Conservation (phyloP, 106 monocot species). For the Agapanthus africanus region DNA sequence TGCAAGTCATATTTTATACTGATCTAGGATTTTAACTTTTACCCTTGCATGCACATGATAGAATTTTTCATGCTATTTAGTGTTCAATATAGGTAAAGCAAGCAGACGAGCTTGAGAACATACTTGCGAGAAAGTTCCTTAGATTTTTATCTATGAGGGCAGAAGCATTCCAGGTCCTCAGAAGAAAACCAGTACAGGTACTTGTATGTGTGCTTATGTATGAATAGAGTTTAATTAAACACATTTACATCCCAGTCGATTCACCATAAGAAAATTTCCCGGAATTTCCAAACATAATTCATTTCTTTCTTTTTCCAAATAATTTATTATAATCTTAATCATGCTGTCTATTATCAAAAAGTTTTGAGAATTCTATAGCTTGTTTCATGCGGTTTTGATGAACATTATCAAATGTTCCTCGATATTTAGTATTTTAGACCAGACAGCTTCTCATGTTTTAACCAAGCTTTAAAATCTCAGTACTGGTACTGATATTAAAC, state of each 20-base stretch:
- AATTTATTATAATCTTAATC: background rate
- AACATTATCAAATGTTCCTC: no score
- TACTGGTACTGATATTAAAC: no score
- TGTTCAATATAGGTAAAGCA: constrained; percentile 69
- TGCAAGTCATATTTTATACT: background rate
- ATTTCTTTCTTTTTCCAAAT: background rate
- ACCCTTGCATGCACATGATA: background rate
- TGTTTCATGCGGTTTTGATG: no score
- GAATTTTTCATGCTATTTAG: background rate
- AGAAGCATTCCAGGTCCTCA: constrained; percentile 94
- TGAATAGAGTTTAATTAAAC: background rate
- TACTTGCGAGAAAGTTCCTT: constrained; percentile 91
- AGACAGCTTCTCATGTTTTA: no score
- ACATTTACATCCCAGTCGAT: background rate
- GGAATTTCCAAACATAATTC: background rate
- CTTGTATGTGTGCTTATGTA: background rate
- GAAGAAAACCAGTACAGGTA: constrained; percentile 98
- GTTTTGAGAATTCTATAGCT: background rate
- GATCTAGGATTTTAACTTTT: background rate
- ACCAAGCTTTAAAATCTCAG: no score
- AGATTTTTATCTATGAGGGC: constrained; percentile 99
- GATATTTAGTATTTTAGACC: no score
- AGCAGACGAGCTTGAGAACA: constrained; percentile 93
- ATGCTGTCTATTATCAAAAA: background rate
- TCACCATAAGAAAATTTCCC: background rate